Evolutionary conservation across 345 rosid species (phyloP).

Genomic region (Citrus sp.): DNA sequence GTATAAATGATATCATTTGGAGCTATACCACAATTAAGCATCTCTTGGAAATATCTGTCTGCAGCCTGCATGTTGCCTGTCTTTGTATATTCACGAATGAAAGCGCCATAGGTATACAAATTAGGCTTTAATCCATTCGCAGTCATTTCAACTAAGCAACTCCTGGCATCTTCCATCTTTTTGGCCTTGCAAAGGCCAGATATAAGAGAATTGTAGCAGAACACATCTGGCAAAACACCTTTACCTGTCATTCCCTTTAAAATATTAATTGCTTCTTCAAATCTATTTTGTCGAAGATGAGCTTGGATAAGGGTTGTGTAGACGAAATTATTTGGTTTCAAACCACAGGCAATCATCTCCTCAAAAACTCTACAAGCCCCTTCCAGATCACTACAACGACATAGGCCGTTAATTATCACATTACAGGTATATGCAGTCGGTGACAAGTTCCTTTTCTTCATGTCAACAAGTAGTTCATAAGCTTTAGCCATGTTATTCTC

Average conservation of each 20-base stretch:
- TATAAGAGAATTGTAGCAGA: conserved; percentile 71
- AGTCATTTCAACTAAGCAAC: conserved; percentile 51
- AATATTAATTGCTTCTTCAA: conserved; percentile 49
- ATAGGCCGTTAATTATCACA: conserved; percentile 50
- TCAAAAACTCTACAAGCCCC: conserved; percentile 46
- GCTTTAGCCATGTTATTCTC: conserved; percentile 34
- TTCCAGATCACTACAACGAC: conserved; percentile 49
- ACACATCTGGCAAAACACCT: conserved; percentile 58
- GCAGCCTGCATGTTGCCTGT: conserved; percentile 61
- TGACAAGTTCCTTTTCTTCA: conserved; percentile 53
- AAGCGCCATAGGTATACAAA: conserved; percentile 63
- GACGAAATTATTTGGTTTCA: conserved; percentile 57
- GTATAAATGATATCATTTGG: conserved; percentile 59
- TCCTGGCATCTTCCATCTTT: conserved; percentile 69
- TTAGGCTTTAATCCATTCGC: conserved; percentile 64
- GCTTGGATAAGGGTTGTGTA: conserved; percentile 68
- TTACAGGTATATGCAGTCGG: conserved; percentile 46
- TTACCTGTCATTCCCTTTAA: conserved; percentile 55
- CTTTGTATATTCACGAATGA: conserved; percentile 54
- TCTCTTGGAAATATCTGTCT: conserved; percentile 55
- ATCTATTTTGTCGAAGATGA: conserved; percentile 41
- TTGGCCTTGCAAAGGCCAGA: conserved; percentile 74
- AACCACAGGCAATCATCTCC: conserved; percentile 47
- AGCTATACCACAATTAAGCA: conserved; percentile 50
- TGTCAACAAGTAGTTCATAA: conserved; percentile 45